A percentile compares a stretch with the other conserved stretches of the same genome.
These are phyloP conservation scores for Shiraia bambusicola DNA, from an alignment of 2,329 filamentous ascomycete genomes.

Conservation along the genomic window DNA sequence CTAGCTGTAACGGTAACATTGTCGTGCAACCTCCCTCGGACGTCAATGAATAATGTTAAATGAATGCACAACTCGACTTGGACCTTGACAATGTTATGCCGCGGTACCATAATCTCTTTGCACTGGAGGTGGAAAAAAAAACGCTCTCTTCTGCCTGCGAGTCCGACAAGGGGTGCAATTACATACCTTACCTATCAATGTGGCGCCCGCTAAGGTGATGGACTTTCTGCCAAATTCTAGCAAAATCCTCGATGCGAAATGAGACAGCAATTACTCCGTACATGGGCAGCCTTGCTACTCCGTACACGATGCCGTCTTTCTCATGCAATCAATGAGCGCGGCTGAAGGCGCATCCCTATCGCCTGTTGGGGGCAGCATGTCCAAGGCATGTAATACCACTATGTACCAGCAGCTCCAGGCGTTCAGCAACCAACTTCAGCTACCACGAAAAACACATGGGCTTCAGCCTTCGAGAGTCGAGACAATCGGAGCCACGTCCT, in stretches of 20 bases:
- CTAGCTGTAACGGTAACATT: slow-evolving; percentile 1
- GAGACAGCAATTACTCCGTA: slow-evolving; percentile 6
- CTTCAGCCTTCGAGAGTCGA: background rate
- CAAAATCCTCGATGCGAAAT: slow-evolving; percentile 17
- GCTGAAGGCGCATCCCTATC: background rate
- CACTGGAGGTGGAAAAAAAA: no score
- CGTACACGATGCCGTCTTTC: background rate
- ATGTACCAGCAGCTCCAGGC: slow-evolving; percentile 4
- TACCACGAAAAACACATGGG: background rate
- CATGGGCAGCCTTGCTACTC: no score
- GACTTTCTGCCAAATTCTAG: slow-evolving; percentile 9
- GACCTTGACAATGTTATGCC: background rate
- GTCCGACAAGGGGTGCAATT: slow-evolving; percentile 7
- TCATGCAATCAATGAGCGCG: background rate
- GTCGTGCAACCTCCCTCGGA: slow-evolving; percentile 10
- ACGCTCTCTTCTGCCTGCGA: no score
- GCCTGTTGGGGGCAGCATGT: no score
- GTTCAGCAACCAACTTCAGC: slow-evolving; percentile 2
- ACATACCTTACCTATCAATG: no score
- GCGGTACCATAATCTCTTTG: no score
- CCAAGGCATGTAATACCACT: no score
- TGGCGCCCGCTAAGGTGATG: slow-evolving; percentile 19
- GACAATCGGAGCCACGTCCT: background rate
- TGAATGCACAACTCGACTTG: slow-evolving; percentile 17
- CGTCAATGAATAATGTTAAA: no score